These are phyloP conservation scores for Gypsophila paniculata DNA, from an alignment of 179 eudicot genomes.

Conservation along the genomic window DNA sequence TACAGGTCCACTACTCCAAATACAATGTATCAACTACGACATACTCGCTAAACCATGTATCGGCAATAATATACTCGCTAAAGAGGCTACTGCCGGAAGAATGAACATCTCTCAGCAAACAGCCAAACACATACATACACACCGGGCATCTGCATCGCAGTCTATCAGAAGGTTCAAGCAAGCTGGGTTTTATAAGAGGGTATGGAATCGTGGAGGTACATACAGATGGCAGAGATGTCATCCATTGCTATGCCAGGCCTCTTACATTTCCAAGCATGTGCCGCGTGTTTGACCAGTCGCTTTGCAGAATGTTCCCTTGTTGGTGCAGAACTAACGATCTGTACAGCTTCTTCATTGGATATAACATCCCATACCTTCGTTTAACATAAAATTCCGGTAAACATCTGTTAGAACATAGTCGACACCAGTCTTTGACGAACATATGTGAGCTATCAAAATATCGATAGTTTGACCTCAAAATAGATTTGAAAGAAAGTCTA, in stretches of 20 bases:
- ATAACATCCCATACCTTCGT: conserved; percentile 83
- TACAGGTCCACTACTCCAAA: neutral
- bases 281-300: conserved; percentile 61
- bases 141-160: neutral
- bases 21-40: neutral
- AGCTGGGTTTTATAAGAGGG: neutral
- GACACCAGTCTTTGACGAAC: neutral
- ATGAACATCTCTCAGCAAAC: neutral
- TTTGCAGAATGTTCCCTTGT: conserved; percentile 59
- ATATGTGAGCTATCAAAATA: neutral
- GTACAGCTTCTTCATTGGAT: conserved; percentile 71
- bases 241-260: conserved; percentile 55
- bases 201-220: conserved; percentile 49
- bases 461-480: too few relatives aligned
- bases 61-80: neutral
- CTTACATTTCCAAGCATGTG: conserved; percentile 62
- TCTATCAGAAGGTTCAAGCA: neutral
- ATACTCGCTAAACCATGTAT: neutral
- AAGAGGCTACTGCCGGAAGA: neutral
- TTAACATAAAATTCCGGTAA: neutral
- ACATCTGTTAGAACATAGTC: neutral
- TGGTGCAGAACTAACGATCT: conserved; percentile 55
- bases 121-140: too few relatives aligned
- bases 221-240: conserved; percentile 76
- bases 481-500: too few relatives aligned